Percentiles rank a stretch among this genome's conserved stretches.
Evolutionary conservation across 495 filamentous ascomycete species (phyloP).

Genomic region (Penicillium coffeae): DNA sequence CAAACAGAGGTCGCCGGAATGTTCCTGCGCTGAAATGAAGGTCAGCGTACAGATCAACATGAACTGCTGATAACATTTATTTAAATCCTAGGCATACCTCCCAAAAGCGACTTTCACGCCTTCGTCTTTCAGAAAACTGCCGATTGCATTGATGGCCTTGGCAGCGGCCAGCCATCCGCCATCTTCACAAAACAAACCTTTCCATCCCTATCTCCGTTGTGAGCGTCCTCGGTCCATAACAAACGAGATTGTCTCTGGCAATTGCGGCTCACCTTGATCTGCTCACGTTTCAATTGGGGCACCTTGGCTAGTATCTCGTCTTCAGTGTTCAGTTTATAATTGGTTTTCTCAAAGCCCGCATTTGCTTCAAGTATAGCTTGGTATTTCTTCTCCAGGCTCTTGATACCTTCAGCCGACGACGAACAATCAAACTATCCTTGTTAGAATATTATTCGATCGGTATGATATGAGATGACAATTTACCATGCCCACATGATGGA

Average conservation of each 20-base stretch:
- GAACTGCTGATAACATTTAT: background rate
- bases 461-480: background rate
- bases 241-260: too few relatives aligned
- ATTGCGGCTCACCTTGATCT: constrained; percentile 16
- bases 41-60: background rate
- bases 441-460: background rate
- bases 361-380: constrained; percentile 13
- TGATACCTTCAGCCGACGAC: constrained; percentile 15
- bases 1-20: constrained; percentile 14
- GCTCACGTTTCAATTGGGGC: constrained; percentile 10
- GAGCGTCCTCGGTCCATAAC: too few relatives aligned
- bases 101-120: constrained; percentile 18
- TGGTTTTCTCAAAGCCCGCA: constrained; percentile 16
- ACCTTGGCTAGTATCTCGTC: constrained; percentile 10
- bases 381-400: constrained; percentile 6
- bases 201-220: constrained; percentile 14
- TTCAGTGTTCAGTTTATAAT: constrained; percentile 9
- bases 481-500: constrained; percentile 35
- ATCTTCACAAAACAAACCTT: constrained; percentile 12
- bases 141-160: constrained; percentile 20
- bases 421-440: constrained; percentile 16
- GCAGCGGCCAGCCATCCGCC: constrained; percentile 21
- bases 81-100: constrained; percentile 10
- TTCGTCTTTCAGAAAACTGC: constrained; percentile 6
- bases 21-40: constrained; percentile 9